These are phyloP conservation scores for Helianthus tuberosus DNA, from an alignment of 129 eudicot genomes.

Conservation along the genomic window DNA sequence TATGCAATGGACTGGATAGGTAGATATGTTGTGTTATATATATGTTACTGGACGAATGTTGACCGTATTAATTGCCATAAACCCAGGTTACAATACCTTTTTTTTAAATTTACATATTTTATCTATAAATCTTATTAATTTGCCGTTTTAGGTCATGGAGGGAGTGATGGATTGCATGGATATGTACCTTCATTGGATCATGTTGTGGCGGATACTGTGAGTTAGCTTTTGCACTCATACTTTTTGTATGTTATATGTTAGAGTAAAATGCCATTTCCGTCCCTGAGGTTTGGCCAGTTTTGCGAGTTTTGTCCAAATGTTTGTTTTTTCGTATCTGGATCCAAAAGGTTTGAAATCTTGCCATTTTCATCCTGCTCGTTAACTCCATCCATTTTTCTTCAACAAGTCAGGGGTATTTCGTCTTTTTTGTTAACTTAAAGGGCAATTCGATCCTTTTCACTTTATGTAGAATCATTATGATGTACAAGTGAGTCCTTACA, in stretches of 20 bases:
- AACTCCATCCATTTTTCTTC: no score
- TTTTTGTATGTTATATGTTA: not conserved
- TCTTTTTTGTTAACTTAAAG: no score
- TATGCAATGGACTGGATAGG: slow-evolving; percentile 99
- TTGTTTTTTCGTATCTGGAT: no score
- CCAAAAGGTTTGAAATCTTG: no score
- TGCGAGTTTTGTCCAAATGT: no score
- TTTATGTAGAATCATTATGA: no score
- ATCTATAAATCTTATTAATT: not conserved
- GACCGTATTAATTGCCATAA: slow-evolving; percentile 18
- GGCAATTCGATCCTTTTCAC: no score
- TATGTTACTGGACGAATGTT: slow-evolving; percentile 7
- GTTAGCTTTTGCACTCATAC: slow-evolving; percentile 29
- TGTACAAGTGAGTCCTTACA: no score
- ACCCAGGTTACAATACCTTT: not conserved
- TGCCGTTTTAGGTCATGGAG: slow-evolving; percentile 79
- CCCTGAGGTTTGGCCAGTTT: no score
- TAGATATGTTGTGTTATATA: slow-evolving; percentile 35
- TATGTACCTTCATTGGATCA: slow-evolving; percentile 96
- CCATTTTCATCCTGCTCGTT: no score
- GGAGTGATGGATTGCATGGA: slow-evolving; percentile 99
- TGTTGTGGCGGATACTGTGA: slow-evolving; percentile 96
- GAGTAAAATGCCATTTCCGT: no score
- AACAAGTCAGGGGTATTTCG: no score
- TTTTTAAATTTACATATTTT: not conserved